phyloP scores from a whole-genome alignment of 768 basidiomycete genomes.

The Fibroporia radiculosa region DNA sequence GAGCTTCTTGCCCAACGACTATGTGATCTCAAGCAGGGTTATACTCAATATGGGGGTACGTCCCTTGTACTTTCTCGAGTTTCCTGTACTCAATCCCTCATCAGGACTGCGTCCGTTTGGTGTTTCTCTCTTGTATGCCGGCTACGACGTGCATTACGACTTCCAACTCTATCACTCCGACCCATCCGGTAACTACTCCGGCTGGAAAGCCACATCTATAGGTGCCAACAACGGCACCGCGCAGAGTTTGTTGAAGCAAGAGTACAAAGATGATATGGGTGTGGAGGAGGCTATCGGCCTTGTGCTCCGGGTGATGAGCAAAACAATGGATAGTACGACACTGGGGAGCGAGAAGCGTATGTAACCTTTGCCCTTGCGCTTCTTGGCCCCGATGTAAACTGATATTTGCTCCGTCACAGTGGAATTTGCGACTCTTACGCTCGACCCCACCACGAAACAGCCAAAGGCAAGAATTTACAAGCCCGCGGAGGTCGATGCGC shows the following conservation, averaged over 20 bases:
- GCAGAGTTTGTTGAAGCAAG: conserved; percentile 92
- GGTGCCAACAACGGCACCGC: conserved; percentile 98
- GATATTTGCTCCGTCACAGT: conserved; percentile 39
- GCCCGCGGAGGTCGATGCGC: conserved; percentile 79
- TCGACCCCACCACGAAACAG: conserved; percentile 68
- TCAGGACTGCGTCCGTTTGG: conserved; percentile 95
- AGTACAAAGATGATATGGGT: conserved; percentile 92
- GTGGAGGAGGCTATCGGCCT: conserved; percentile 91
- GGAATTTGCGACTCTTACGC: conserved; percentile 90
- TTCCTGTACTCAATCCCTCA: not conserved
- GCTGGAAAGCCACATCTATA: conserved; percentile 98
- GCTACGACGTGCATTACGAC: conserved; percentile 90
- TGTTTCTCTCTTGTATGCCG: conserved; percentile 93
- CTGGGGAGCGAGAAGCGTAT: conserved; percentile 91
- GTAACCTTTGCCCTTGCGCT: conserved; percentile 20
- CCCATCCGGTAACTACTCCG: conserved; percentile 96
- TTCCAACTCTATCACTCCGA: conserved; percentile 99
- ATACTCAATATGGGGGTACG: conserved; percentile 92
- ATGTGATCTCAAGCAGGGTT: conserved; percentile 97
- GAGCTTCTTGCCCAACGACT: conserved; percentile 90
- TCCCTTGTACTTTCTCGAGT: not conserved
- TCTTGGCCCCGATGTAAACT: not conserved
- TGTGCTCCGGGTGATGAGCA: conserved; percentile 93
- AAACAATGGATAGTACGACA: conserved; percentile 99
- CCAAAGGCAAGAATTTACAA: conserved; percentile 90